Base-by-base conservation (phyloP, 768 basidiomycete genomes). In the Collybia mongolica region DNA sequence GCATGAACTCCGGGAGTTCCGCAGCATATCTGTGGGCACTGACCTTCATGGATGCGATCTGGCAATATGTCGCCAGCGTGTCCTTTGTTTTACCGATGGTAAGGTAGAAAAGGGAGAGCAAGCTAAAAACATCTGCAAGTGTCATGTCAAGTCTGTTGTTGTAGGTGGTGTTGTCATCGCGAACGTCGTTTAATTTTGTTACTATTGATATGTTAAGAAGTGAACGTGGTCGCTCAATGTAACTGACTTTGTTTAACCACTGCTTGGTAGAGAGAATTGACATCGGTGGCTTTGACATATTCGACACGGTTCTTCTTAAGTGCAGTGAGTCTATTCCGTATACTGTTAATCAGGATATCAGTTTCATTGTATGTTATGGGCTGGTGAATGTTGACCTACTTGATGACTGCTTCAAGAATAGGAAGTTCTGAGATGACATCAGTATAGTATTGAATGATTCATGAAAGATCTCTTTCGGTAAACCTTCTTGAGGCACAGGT, bases 71-170 rank as follows among this genome's bases (percentile, higher is more conserved):
- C 20, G 95, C 96, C 0, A 96, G 95, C 8, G 88, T 87, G 67
- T 98, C 95, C 57, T 86, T 84, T 36, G 92, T 94, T 73, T 94
- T 95, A 38, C 97, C 97, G 54, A 99, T 94, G 32, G 95, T 97
- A 60, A 99, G 84, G 76, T 94, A 99, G 79, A 97, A 98, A 56
- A 99, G 81, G 12, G 93, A 96, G 39, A 99, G 81, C 43, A 99
- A 79, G 62, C 83, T 87, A 73, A 98, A 98, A 32, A 98, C 96
- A 70, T 99, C 97, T 23, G 92, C 86, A 40, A 99, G 83, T 3
- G 93, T 90, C 5, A 93, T 95, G 72, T 99, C 97, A 39, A 99
- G 78, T 44, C 97, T 79, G 68, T 98, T 99, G 62, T 85, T 89
- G 71, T 84, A 83, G 7, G 80, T 73, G 18, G 81, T 80, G 54